Conservation (phyloP, 495 filamentous ascomycete genomes). For the Cladorrhinum samala region DNA sequence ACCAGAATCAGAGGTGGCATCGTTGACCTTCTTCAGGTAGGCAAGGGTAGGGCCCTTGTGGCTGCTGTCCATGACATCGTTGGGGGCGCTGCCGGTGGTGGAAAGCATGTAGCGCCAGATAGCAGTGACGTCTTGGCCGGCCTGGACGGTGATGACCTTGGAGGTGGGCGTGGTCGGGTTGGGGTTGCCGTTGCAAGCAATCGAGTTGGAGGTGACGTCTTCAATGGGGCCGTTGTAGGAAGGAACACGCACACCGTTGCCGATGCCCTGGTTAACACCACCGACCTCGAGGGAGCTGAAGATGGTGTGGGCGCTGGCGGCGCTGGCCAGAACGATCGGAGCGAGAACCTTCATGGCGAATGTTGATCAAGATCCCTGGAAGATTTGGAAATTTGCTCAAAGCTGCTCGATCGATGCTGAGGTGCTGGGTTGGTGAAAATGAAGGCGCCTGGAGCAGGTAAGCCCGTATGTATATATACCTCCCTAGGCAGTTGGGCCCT, state of each 20-base stretch:
- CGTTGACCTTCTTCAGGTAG: constrained; percentile 46
- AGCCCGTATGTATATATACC: not conserved
- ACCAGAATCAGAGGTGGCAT: constrained; percentile 37
- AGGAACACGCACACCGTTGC: constrained; percentile 23
- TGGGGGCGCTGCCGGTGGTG: constrained; percentile 29
- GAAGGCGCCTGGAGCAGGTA: not conserved
- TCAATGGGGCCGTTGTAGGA: constrained; percentile 43
- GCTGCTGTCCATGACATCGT: constrained; percentile 42
- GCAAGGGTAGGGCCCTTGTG: constrained; percentile 43
- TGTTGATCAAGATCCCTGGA: not conserved
- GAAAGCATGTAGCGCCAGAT: constrained; percentile 45
- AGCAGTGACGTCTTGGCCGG: constrained; percentile 26
- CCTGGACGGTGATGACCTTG: constrained; percentile 30
- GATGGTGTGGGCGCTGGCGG: constrained; percentile 29
- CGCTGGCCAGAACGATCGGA: constrained; percentile 19
- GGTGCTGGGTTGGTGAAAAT: not conserved
- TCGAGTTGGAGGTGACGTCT: constrained; percentile 43
- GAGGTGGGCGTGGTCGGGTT: constrained; percentile 43
- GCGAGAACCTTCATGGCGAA: constrained; percentile 25
- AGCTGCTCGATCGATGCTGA: not conserved
- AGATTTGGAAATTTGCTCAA: constrained; percentile 3
- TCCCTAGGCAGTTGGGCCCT: not conserved
- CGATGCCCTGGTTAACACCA: constrained; percentile 25
- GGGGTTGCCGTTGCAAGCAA: constrained; percentile 51
- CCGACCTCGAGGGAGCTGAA: constrained; percentile 25